Base-by-base conservation (phyloP, 805 yeast genomes). In the Spathaspora girioi region DNA sequence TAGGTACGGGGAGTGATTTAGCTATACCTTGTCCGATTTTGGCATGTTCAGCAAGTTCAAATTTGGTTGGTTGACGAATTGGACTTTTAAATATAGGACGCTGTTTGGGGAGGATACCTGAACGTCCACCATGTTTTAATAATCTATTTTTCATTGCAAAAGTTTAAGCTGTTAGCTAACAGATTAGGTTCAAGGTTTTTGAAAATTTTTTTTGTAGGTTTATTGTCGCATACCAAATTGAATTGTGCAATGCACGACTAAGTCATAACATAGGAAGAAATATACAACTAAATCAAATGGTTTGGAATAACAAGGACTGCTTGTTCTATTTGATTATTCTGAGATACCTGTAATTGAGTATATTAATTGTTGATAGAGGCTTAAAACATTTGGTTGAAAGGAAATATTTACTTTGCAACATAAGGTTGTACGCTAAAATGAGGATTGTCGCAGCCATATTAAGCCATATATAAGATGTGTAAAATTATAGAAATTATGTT, bases 51-150 rank as follows among this genome's bases (percentile, higher is more conserved):
- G 73, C 77, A 51, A 55, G 43, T 51, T 74, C 77, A 31, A 72
- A 60, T 12, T 57, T 78, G 54, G 77, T 77, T 54, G 73, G 63
- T 29, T 82, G 84, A 56, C 79, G 77, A 46, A 77, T 74, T 4
- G 91, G 89, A 50, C 81, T 80, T 60, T 84, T 87, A 70, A 92
- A 82, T 29, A 89, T 83, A 40, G 84, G 81, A 60, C 96, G 84
- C 9, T 89, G 84, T 50, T 71, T 75, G 46, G 97, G 97, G 56
- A 92, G 76, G 47, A 89, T 76, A 65, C 97, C 97, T 46, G 93
- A 85, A 68, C 87, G 86, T 14, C 83, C 83, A 29, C 83, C 83
- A 61, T 69, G 74, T 59, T 73, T 79, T 45, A 79, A 60, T 23
- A 75, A 71, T 49, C 81, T 75, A 57, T 78, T 80, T 48, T 82